Evolutionary conservation across 2,329 filamentous ascomycete genomes (phyloP).

Genomic region (Dactylellina haptotyla): DNA sequence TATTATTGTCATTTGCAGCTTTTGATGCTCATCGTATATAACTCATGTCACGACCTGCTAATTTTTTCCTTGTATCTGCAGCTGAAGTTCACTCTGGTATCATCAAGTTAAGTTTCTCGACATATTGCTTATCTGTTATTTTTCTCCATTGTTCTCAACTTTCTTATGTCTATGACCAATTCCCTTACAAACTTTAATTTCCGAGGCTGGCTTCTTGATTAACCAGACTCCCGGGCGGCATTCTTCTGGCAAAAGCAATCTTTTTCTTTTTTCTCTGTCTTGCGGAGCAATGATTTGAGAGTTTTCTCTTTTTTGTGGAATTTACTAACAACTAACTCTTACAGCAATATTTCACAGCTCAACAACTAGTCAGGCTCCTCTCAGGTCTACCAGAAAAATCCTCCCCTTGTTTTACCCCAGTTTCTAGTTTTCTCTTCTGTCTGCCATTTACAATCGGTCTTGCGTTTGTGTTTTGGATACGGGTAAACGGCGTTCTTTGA

Average conservation of each 20-base stretch:
- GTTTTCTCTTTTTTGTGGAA: neutral
- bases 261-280: slow-evolving; percentile 31
- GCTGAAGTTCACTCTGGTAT: slow-evolving; percentile 2
- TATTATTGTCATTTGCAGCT: slow-evolving; percentile 5
- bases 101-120: slow-evolving; percentile 24
- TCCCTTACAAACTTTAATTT: slow-evolving; percentile 46
- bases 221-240: slow-evolving; percentile 24
- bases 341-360: slow-evolving; percentile 31
- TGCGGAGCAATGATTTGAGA: slow-evolving; percentile 32
- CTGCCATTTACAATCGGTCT: slow-evolving; percentile 18
- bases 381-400: slow-evolving; percentile 47
- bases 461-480: slow-evolving; percentile 35
- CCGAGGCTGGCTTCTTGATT: slow-evolving; percentile 32
- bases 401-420: neutral
- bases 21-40: slow-evolving; percentile 26
- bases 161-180: slow-evolving; percentile 12
- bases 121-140: neutral
- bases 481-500: slow-evolving; percentile 45
- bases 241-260: slow-evolving; percentile 41
- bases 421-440: slow-evolving; percentile 7
- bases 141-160: neutral
- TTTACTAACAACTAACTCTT: slow-evolving; percentile 49
- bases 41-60: slow-evolving; percentile 35
- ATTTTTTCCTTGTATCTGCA: slow-evolving; percentile 13
- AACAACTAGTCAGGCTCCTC: slow-evolving; percentile 34